Percentiles rank a stretch among this genome's conserved stretches.
phyloP scores from a whole-genome alignment of 441 rosid genomes.

The Melastoma candidum region DNA sequence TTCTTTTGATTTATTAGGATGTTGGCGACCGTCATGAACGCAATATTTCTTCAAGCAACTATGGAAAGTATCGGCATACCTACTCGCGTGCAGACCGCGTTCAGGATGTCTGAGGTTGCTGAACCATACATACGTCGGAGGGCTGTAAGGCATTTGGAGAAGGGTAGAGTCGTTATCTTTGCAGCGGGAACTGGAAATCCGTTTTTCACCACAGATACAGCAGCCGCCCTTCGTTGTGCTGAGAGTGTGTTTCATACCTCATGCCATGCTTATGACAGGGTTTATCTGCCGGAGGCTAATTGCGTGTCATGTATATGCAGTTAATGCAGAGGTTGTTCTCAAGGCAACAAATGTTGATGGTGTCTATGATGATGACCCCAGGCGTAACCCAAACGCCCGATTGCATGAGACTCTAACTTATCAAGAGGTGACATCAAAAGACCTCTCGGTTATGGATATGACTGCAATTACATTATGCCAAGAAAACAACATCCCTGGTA shows the following conservation, averaged over 20 bases:
- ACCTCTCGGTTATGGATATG: conserved; percentile 95
- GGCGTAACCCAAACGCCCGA: conserved; percentile 59
- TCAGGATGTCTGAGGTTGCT: conserved; percentile 93
- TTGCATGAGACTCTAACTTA: conserved; percentile 67
- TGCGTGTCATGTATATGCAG: conserved; percentile 25
- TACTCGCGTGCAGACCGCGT: conserved; percentile 64
- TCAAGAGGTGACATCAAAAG: conserved; percentile 78
- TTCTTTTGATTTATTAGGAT: conserved; percentile 35
- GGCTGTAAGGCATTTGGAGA: conserved; percentile 87
- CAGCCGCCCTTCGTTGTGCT: conserved; percentile 93
- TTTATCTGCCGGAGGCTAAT: not conserved
- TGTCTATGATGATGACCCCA: conserved; percentile 81
- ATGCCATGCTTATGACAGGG: not conserved
- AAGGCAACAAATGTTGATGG: conserved; percentile 94
- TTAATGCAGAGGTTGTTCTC: conserved; percentile 84
- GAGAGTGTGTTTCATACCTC: conserved; percentile 52
- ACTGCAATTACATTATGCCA: conserved; percentile 92
- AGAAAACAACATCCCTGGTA: conserved; percentile 93
- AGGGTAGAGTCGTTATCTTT: conserved; percentile 90
- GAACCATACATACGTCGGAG: conserved; percentile 87
- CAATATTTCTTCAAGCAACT: conserved; percentile 88
- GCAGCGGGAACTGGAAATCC: conserved; percentile 97
- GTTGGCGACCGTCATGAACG: conserved; percentile 96
- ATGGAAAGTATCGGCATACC: conserved; percentile 86
- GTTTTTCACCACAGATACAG: conserved; percentile 92